Percentiles rank a stretch among this genome's conserved stretches.
phyloP scores from a whole-genome alignment of 371 early-diverging fungal genomes.

The Neoconidiobolus thromboides region DNA sequence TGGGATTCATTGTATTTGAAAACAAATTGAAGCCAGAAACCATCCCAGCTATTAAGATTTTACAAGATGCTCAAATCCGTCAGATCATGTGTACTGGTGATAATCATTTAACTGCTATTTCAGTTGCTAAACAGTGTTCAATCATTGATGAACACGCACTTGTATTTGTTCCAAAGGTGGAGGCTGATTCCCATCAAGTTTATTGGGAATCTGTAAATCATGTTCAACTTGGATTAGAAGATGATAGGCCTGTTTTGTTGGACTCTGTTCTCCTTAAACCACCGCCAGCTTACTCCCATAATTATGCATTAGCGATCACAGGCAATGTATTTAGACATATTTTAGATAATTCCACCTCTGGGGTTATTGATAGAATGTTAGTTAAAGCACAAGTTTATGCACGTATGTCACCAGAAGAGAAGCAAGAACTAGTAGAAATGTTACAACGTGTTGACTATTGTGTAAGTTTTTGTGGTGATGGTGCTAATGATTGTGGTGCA shows the following conservation, averaged over 20 bases:
- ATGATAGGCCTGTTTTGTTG: slow-evolving; percentile 12
- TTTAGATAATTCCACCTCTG: slow-evolving; percentile 56
- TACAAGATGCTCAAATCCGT: slow-evolving; percentile 62
- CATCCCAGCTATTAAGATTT: slow-evolving; percentile 40
- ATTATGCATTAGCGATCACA: slow-evolving; percentile 70
- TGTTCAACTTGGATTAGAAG: slow-evolving; percentile 16
- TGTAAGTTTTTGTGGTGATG: slow-evolving; percentile 76
- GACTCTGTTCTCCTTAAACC: slow-evolving; percentile 50
- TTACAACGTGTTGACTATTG: slow-evolving; percentile 64
- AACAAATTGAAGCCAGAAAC: slow-evolving; percentile 94
- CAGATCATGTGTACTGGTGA: slow-evolving; percentile 99
- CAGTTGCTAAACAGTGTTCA: slow-evolving; percentile 84
- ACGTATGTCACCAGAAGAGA: slow-evolving; percentile 56
- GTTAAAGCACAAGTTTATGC: slow-evolving; percentile 47
- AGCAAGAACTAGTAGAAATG: slow-evolving; percentile 74
- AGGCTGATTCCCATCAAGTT: slow-evolving; percentile 4
- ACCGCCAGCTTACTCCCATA: slow-evolving; percentile 27
- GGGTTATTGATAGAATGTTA: slow-evolving; percentile 31
- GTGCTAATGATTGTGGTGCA: slow-evolving; percentile 91
- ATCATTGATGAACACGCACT: slow-evolving; percentile 38
- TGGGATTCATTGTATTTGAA: slow-evolving; percentile 96
- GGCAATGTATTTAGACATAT: slow-evolving; percentile 92
- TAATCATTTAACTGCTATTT: slow-evolving; percentile 92
- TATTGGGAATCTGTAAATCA: background rate
- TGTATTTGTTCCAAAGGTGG: slow-evolving; percentile 22